Evolutionary conservation across 176 grass and related monocot genomes (phyloP).

Genomic region (Hordeum marinum): DNA sequence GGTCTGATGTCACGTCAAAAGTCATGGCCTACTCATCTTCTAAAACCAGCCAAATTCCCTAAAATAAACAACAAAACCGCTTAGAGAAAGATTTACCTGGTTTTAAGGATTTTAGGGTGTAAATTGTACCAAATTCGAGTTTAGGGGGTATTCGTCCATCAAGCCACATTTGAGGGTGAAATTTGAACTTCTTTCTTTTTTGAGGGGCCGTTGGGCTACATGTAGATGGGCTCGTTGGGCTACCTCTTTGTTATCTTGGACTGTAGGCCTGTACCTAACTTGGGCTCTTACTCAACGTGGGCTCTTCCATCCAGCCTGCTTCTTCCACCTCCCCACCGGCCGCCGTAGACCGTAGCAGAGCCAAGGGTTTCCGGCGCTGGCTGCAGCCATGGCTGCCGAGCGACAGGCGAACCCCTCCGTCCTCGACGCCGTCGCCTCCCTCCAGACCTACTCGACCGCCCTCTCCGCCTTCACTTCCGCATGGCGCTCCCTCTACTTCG

Average conservation of each 20-base stretch:
- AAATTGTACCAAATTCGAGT: no score
- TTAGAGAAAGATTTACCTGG: no score
- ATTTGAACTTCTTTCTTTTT: no score
- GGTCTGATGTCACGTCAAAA: no score
- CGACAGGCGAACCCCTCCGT: neutral
- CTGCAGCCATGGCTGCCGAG: slow-evolving; percentile 5
- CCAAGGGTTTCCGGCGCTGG: slow-evolving; percentile 26
- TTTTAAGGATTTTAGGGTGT: no score
- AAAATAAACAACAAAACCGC: no score
- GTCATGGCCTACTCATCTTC: no score
- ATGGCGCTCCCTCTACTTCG: slow-evolving; percentile 27
- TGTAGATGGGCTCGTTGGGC: no score
- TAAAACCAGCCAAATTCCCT: no score
- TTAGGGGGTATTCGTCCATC: no score
- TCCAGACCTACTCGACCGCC: slow-evolving; percentile 33
- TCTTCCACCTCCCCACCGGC: slow-evolving; percentile 6
- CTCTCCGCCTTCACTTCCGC: slow-evolving; percentile 35
- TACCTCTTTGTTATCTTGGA: neutral
- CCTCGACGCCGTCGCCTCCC: slow-evolving; percentile 26
- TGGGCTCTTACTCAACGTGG: neutral
- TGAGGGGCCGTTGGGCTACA: no score
- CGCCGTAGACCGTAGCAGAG: neutral
- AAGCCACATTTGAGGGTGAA: no score
- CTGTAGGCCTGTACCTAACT: neutral
- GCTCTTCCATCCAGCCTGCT: neutral